These are phyloP conservation scores for Erigeron canadensis DNA, from an alignment of 129 eudicot genomes.

Conservation along the genomic window DNA sequence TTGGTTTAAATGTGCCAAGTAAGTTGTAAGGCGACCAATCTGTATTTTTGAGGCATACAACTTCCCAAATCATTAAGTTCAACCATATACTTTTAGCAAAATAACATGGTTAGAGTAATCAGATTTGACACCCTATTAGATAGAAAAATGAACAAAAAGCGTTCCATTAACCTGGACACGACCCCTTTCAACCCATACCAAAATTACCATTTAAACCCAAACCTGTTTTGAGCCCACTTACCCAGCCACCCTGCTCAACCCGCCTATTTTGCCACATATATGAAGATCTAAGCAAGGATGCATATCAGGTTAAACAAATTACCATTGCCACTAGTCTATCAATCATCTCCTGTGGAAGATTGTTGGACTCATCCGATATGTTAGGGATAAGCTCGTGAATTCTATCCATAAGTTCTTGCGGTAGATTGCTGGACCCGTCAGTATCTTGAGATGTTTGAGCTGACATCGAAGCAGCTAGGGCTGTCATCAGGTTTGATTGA, in stretches of 20 bases:
- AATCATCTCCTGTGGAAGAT: conserved; percentile 36
- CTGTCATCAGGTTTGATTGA: conserved; percentile 61
- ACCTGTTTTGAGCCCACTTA: neutral
- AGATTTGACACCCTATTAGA: neutral
- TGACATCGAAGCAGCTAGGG: conserved; percentile 58
- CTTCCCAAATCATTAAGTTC: neutral
- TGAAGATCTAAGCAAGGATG: neutral
- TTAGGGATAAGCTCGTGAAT: conserved; percentile 55
- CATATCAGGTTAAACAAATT: neutral
- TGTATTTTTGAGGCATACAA: neutral
- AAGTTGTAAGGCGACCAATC: neutral
- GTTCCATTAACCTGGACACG: neutral
- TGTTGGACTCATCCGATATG: conserved; percentile 40
- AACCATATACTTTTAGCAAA: neutral
- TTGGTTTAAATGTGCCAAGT: neutral
- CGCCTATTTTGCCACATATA: neutral
- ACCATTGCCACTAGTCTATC: conserved; percentile 44
- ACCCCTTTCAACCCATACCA: neutral
- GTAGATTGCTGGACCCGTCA: conserved; percentile 42
- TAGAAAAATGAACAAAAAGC: neutral
- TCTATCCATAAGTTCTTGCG: conserved; percentile 55
- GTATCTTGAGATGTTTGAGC: conserved; percentile 50
- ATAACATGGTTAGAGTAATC: neutral
- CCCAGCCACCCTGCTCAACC: neutral
- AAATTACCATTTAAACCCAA: neutral